Evolutionary conservation across 139 green algal species (phyloP).

Genomic region (Chlamydomonas schloesseri): DNA sequence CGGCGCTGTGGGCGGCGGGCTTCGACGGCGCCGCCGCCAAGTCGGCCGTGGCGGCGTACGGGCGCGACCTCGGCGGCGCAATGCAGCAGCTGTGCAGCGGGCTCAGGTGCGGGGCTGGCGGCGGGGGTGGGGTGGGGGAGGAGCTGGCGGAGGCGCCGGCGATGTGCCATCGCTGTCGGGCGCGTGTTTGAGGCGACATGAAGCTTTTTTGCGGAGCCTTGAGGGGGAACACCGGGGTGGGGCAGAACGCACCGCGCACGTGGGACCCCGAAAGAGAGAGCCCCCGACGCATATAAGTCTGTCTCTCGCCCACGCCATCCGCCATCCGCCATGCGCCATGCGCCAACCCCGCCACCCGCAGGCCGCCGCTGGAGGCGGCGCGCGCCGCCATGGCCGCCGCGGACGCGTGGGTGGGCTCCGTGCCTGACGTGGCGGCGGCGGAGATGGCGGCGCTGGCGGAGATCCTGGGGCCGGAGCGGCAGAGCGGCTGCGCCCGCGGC

Average conservation of each 20-base stretch:
- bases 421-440: neutral
- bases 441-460: constrained; percentile 4
- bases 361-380: neutral
- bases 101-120: neutral
- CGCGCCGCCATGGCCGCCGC: neutral
- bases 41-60: neutral
- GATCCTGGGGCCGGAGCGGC: constrained; percentile 5
- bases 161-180: no score
- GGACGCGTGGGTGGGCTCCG: neutral
- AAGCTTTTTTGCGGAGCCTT: no score
- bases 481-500: neutral
- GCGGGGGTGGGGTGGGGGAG: no score
- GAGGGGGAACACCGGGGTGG: no score
- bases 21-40: neutral
- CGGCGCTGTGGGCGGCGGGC: neutral
- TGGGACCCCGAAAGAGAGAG: no score
- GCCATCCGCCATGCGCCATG: no score
- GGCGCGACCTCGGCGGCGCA: neutral
- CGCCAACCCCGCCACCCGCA: no score
- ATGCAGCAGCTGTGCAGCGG: neutral
- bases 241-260: no score
- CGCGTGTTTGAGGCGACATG: no score
- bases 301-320: no score
- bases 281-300: no score
- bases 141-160: no score